Evolutionary conservation across 1,284 basidiomycete genomes (phyloP), one percentile per base, ranked within the genome.

Genomic region (Caloboletus firmus): DNA sequence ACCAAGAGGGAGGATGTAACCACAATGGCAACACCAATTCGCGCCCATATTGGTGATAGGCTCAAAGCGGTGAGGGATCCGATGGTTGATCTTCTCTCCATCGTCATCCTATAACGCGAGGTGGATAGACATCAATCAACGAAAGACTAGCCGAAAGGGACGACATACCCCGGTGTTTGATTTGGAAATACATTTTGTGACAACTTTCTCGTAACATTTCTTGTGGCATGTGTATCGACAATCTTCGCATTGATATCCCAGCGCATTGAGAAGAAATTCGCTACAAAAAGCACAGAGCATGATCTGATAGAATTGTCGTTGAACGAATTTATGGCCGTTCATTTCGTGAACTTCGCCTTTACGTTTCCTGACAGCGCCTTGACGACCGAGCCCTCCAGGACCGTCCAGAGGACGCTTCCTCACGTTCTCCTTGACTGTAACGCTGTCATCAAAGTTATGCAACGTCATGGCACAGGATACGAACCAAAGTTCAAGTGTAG

Each of bases 21-120:
- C 97, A 73, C 97, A 99, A 72, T 99, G 97, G 72, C 96, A 99
- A 74, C 97, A 99, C 97, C 97, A 99, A 70, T 97, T 98, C 24
- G 97, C 93, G 45, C 94, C 93, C 58, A 99, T 89, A 72, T 98
- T 99, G 62, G 95, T 98, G 70, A 98, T 87, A 30, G 95, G 89
- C 67, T 96, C 93, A 77, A 99, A 99, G 24, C 97, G 90, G 75
- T 99, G 97, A 44, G 97, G 97, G 66, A 99, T 99, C 53, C 97
- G 91, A 75, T 99, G 95, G 67, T 99, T 99, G 72, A 99, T 95
- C 78, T 98, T 98, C 75, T 98, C 95, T 73, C 93, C 96, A 74
- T 99, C 96, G 55, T 87, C 91, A 63, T 98, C 93, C 91, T 93
- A 62, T 32, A 60, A 49, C 5, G 30, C 87, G 85, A 89, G 62